Evolutionary conservation across 257 asterid species (phyloP), one percentile per base, ranked within the genome.

Genomic region (Echium plantagineum): DNA sequence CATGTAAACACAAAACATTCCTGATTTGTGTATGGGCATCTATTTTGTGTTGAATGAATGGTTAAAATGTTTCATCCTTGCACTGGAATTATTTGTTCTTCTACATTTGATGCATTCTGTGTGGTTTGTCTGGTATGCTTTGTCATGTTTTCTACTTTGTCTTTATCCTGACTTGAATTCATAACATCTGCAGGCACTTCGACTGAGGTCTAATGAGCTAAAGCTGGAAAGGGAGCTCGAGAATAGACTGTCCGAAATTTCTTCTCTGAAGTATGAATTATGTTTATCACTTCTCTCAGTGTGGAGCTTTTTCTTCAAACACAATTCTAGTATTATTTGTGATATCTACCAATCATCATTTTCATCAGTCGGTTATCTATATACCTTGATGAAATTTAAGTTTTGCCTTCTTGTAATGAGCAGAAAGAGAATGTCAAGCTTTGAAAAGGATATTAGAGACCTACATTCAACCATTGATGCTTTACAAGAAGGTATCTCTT

Each of bases 151-250:
- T 42, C 10, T 10, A 15, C 10, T 12, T 1, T 42, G 9, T 2
- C 1, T 42, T 42, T 42, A 42, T 42, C 49, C 49, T 42, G 16
- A 42, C 12, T 13, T 3, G 15, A 7, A 10, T 10, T 21, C 20
- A 10, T 13, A 16, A 21, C 12, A 56, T 21, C 31, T 56, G 38
- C 71, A 93, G 99, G 94, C 94, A 65, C 81, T 93, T 69, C 85
- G 95, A 53, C 69, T 93, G 90, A 82, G 95, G 78, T 93, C 99
- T 65, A 89, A 77, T 73, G 99, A 93, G 83, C 83, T 93, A 56
- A 93, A 89, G 73, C 72, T 89, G 80, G 91, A 83, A 85, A 83
- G 93, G 77, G 89, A 80, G 59, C 73, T 89, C 80, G 97, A 89
- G 80, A 80, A 79, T 61, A 55, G 89, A 58, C 83, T 75, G 70